Base-by-base conservation (phyloP, 2,329 filamentous ascomycete genomes). In the Sporothrix inflata region DNA sequence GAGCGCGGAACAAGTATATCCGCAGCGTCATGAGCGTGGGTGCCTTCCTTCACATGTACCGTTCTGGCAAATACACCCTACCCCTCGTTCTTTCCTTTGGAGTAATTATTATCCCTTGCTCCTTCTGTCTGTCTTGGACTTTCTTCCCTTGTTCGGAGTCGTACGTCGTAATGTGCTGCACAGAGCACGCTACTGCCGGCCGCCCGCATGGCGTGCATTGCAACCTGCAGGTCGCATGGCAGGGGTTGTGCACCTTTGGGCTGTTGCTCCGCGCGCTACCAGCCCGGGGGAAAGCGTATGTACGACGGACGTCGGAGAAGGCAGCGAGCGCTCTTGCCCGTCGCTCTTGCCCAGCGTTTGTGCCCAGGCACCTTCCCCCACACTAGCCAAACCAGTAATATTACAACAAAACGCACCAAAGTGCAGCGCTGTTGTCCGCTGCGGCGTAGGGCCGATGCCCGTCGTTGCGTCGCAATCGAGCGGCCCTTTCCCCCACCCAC, bases 261-360 rank as follows among this genome's bases (percentile, higher is more conserved):
- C 19, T 51, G 19, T 34, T 68, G 21, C 45, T 51, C 27, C 47
- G 57, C 49, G 30, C 49, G 49, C 45, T 21, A 38, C 24, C 42
- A 67, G 45, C 70, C 70, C 40, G 51, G 49, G 14, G 40, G 6
- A 72, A 60, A 68, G 49, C 71, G 71, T 72, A 72, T 72, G 71
- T 72, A 72, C 71, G 71, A 72, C 71, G 71, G 71, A 72, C 40
- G 40, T 72, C 65, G 71, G 63, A 71, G 70, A 30, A 38, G 38
- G 45, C 40, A 42, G 8, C 14, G 14, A 19, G 30, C 47, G 47
- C 16, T 45, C 16, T 45, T 45, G 42, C 42, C 16, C 8, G 3
- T 4, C 16, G 11, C 42, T 16, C 42, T 45, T 16, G 7, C 49
- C 16, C 42, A 49, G 47, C 47, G 14, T 14, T 16, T 47, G 42